These are phyloP conservation scores for Verticillium alfalfae DNA, from an alignment of 2,329 filamentous ascomycete species.

Conservation along the genomic window DNA sequence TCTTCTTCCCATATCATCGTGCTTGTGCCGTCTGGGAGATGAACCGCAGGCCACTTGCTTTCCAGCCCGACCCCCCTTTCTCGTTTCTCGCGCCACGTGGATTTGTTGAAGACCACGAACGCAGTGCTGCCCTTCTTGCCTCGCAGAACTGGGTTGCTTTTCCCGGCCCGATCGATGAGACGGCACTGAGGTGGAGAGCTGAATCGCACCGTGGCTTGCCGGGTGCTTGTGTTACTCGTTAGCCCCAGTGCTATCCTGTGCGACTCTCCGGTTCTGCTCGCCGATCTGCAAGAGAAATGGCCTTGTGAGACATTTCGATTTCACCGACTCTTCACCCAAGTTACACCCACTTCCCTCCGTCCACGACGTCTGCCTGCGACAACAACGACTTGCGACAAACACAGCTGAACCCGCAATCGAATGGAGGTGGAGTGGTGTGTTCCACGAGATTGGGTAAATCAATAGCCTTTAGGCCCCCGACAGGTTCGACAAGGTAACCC, in stretches of 20 bases:
- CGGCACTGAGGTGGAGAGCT: background rate
- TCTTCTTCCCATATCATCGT: slow-evolving; percentile 7
- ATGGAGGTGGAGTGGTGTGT: slow-evolving; percentile 6
- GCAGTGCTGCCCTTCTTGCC: background rate
- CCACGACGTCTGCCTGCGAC: background rate
- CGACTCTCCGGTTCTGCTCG: background rate
- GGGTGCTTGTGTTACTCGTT: slow-evolving; percentile 2
- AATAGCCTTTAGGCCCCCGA: slow-evolving; percentile 6
- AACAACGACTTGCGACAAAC: background rate
- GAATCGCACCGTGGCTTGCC: background rate
- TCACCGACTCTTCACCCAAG: slow-evolving; percentile 6
- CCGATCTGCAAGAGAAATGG: background rate
- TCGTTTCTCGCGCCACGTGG: slow-evolving; percentile 8
- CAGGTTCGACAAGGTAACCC: slow-evolving; percentile 10
- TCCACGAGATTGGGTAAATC: slow-evolving; percentile 8
- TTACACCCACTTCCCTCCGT: background rate
- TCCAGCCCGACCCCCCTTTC: background rate
- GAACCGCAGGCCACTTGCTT: background rate
- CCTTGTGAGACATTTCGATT: slow-evolving; percentile 2
- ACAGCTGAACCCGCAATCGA: background rate
- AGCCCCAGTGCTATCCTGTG: slow-evolving; percentile 1
- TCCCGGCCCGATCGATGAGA: background rate
- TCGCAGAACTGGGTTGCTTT: background rate
- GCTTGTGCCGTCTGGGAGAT: slow-evolving; percentile 2
- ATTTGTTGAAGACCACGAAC: background rate